Evolutionary conservation across 2,329 filamentous ascomycete genomes (phyloP).

Genomic region (Apiospora rasikravindrae): DNA sequence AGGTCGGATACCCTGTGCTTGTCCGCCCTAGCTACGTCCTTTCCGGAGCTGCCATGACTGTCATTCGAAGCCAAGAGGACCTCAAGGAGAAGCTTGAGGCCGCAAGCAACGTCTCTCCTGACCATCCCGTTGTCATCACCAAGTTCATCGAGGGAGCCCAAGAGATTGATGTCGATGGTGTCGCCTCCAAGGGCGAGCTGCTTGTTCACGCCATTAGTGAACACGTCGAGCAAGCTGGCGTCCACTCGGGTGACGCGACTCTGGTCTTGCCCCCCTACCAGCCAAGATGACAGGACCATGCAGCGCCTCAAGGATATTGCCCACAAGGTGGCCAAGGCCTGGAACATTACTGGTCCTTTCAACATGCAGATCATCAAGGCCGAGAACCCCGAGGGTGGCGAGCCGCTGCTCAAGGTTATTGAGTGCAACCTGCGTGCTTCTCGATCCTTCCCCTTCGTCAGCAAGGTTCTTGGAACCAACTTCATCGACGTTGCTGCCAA

Average conservation of each 20-base stretch:
- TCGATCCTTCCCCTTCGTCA: conserved; percentile 97
- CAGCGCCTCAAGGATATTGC: conserved; percentile 93
- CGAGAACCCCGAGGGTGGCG: conserved; percentile 73
- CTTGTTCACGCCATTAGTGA: conserved; percentile 92
- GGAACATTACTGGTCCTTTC: conserved; percentile 97
- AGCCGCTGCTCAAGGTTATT: conserved; percentile 88
- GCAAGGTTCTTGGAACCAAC: conserved; percentile 94
- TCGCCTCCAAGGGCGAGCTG: conserved; percentile 84
- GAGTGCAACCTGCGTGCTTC: conserved; percentile 98
- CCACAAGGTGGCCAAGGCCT: conserved; percentile 93
- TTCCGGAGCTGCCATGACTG: conserved; percentile 97
- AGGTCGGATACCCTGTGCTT: conserved; percentile 91
- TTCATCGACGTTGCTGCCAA: conserved; percentile 96
- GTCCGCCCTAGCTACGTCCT: conserved; percentile 95
- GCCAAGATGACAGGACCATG: conserved; percentile 78
- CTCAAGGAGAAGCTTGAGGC: conserved; percentile 94
- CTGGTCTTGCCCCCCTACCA: conserved; percentile 84
- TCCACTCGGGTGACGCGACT: conserved; percentile 97
- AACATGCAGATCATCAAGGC: conserved; percentile 99
- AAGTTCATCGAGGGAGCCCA: conserved; percentile 97
- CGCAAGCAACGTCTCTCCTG: conserved; percentile 87
- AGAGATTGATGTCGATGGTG: conserved; percentile 96
- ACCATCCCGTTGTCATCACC: conserved; percentile 97
- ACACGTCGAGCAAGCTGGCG: conserved; percentile 95
- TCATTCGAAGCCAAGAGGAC: conserved; percentile 86